Conservation (phyloP, 768 basidiomycete genomes). For the Collybiopsis luxurians region DNA sequence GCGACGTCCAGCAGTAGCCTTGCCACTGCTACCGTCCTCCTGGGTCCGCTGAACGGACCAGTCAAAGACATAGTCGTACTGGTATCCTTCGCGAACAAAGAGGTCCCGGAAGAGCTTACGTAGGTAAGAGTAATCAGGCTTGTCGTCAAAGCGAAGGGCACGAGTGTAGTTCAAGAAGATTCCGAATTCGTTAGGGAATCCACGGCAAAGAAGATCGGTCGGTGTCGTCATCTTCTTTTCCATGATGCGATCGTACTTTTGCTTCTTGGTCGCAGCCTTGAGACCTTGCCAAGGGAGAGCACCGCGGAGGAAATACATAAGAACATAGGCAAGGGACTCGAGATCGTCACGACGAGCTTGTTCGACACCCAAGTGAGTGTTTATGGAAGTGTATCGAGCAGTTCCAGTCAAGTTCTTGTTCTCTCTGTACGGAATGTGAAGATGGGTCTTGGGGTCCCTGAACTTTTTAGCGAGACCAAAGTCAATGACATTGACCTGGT, state of each 20-base stretch:
- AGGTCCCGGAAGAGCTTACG: slow-evolving; percentile 99
- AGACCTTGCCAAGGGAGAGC: slow-evolving; percentile 98
- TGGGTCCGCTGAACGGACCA: slow-evolving; percentile 89
- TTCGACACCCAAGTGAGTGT: slow-evolving; percentile 97
- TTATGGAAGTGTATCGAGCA: slow-evolving; percentile 98
- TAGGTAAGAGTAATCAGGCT: slow-evolving; percentile 99
- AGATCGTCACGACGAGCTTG: slow-evolving; percentile 98
- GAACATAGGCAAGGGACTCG: slow-evolving; percentile 96
- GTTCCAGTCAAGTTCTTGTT: slow-evolving; percentile 99
- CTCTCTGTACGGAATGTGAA: slow-evolving; percentile 99
- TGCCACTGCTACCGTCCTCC: slow-evolving; percentile 64
- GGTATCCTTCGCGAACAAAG: slow-evolving; percentile 95
- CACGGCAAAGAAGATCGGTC: slow-evolving; percentile 94
- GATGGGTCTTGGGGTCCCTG: slow-evolving; percentile 98
- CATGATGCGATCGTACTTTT: slow-evolving; percentile 99
- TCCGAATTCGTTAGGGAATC: slow-evolving; percentile 99
- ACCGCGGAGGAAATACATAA: slow-evolving; percentile 99
- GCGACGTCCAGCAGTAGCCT: slow-evolving; percentile 59
- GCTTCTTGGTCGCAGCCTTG: slow-evolving; percentile 99
- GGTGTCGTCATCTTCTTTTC: slow-evolving; percentile 99
- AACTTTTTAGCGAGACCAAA: slow-evolving; percentile 99
- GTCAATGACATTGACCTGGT: slow-evolving; percentile 98
- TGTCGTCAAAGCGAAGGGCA: slow-evolving; percentile 98
- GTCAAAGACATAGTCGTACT: slow-evolving; percentile 99
- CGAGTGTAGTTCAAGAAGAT: slow-evolving; percentile 99